Percentiles rank a stretch among this genome's conserved stretches.
Conservation (phyloP, 164 flowering plant genomes). For the Chimonanthus salicifolius region DNA sequence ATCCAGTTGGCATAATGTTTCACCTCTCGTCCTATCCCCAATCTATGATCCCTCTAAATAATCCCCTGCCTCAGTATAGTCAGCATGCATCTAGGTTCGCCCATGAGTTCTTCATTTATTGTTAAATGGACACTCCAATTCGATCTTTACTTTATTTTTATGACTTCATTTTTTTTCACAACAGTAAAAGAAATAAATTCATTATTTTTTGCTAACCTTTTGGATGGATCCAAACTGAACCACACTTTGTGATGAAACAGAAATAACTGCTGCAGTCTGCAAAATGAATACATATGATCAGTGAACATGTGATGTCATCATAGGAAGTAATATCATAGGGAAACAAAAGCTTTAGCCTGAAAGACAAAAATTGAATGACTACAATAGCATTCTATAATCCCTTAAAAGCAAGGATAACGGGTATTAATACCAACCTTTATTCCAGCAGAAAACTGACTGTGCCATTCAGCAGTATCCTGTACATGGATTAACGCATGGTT, state of each 20-base stretch:
- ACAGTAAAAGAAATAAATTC: neutral
- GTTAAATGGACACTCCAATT: too few relatives aligned
- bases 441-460: slow-evolving; percentile 48
- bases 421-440: slow-evolving; percentile 44
- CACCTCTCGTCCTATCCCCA: too few relatives aligned
- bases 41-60: too few relatives aligned
- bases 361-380: neutral
- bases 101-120: too few relatives aligned
- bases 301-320: slow-evolving; percentile 1
- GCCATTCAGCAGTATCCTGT: slow-evolving; percentile 46
- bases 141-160: too few relatives aligned
- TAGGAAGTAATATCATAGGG: neutral
- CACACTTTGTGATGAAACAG: slow-evolving; percentile 59
- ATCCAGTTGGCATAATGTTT: too few relatives aligned
- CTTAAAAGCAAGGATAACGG: neutral
- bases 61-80: too few relatives aligned
- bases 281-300: slow-evolving; percentile 20
- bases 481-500: neutral
- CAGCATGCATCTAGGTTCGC: too few relatives aligned
- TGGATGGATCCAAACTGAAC: slow-evolving; percentile 71
- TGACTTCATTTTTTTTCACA: too few relatives aligned
- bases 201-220: slow-evolving; percentile 46
- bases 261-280: slow-evolving; percentile 72
- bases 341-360: neutral
- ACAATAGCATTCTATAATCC: neutral